A percentile compares a stretch with the other conserved stretches of the same genome.
Evolutionary conservation across 2,329 filamentous ascomycete species (phyloP).

Genomic region (Fusarium buharicum): DNA sequence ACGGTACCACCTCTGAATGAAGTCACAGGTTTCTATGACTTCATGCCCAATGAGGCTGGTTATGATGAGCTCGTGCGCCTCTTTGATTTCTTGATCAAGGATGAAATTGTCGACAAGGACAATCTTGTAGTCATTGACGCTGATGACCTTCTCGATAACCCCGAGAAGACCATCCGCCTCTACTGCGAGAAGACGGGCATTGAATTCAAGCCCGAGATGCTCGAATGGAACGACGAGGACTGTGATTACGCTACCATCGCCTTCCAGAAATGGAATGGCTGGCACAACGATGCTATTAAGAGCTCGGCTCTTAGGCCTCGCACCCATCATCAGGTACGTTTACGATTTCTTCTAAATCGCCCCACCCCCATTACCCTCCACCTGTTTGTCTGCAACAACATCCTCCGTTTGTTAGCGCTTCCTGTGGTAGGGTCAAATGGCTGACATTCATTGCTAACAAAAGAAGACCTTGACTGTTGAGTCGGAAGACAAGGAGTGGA

Average conservation of each 20-base stretch:
- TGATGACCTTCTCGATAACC: constrained; percentile 91
- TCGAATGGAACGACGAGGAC: constrained; percentile 83
- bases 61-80: constrained; percentile 87
- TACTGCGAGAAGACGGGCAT: constrained; percentile 87
- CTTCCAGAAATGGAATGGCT: constrained; percentile 97
- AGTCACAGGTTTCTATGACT: constrained; percentile 85
- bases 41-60: constrained; percentile 88
- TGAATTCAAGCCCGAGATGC: constrained; percentile 79
- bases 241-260: constrained; percentile 76
- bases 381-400: constrained; percentile 41
- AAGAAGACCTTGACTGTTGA: constrained; percentile 73
- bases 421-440: constrained; percentile 37
- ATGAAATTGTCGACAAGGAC: constrained; percentile 76
- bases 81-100: constrained; percentile 82
- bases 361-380: constrained; percentile 18
- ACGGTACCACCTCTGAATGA: constrained; percentile 86
- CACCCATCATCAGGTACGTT: constrained; percentile 68
- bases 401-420: constrained; percentile 32
- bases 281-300: constrained; percentile 93
- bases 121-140: constrained; percentile 90
- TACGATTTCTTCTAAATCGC: constrained; percentile 27
- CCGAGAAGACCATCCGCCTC: constrained; percentile 76
- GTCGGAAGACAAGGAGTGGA: constrained; percentile 76
- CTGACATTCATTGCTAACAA: constrained; percentile 41
- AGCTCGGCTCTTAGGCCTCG: constrained; percentile 80